Percentiles rank a stretch among this genome's conserved stretches.
phyloP scores from a whole-genome alignment of 495 filamentous ascomycete species.

The Aspergillus cristatus region DNA sequence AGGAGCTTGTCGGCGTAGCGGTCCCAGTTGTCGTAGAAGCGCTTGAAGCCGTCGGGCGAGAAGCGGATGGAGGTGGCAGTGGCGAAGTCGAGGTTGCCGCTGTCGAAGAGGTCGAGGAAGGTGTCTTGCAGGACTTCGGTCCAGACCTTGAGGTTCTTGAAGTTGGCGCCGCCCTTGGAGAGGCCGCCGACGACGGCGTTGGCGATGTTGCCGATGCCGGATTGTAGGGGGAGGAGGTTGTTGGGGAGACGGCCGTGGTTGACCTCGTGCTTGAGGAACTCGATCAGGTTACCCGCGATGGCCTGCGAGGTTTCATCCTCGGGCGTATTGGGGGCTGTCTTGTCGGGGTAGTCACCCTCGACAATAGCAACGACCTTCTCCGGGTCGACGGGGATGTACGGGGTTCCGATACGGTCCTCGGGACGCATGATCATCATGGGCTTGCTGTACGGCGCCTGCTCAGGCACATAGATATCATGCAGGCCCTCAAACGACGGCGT shows the following conservation, averaged over 20 bases:
- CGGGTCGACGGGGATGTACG: conserved; percentile 79
- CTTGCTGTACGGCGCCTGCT: conserved; percentile 71
- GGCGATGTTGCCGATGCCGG: conserved; percentile 89
- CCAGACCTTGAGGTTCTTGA: conserved; percentile 84
- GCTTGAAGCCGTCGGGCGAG: conserved; percentile 83
- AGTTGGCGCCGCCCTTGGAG: conserved; percentile 63
- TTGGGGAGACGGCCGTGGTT: conserved; percentile 63
- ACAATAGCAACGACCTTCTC: conserved; percentile 83
- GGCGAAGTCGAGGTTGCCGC: conserved; percentile 80
- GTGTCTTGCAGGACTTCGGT: conserved; percentile 91
- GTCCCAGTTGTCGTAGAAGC: conserved; percentile 85
- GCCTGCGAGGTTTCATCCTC: conserved; percentile 62
- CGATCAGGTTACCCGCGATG: conserved; percentile 75
- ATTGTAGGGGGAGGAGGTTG: conserved; percentile 76
- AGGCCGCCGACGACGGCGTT: conserved; percentile 87
- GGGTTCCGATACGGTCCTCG: conserved; percentile 74
- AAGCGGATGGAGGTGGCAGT: conserved; percentile 89
- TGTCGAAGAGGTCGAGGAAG: conserved; percentile 92
- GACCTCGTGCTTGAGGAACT: conserved; percentile 81
- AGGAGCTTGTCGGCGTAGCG: conserved; percentile 74
- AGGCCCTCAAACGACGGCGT: conserved; percentile 80
- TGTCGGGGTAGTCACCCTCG: conserved; percentile 75
- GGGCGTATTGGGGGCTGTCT: conserved; percentile 67
- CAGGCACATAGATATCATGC: conserved; percentile 84
- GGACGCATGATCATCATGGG: conserved; percentile 77